phyloP scores from a whole-genome alignment of 768 basidiomycete genomes.

The Fomitopsis pulvina region DNA sequence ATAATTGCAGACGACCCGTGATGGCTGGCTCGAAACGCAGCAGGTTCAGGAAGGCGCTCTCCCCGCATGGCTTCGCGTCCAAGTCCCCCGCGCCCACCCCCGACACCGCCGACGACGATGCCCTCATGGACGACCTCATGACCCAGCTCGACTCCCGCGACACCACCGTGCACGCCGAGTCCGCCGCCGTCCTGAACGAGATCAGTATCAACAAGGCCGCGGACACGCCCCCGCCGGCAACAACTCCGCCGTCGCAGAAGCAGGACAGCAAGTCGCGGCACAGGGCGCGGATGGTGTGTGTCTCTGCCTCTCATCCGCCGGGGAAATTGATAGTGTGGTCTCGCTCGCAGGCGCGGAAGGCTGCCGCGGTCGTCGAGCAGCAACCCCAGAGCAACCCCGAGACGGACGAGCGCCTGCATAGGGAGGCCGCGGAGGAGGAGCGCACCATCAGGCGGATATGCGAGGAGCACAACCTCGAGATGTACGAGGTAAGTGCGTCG shows the following conservation, averaged over 20 bases:
- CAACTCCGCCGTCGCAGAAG: constrained; percentile 24
- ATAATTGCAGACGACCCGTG: neutral
- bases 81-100: constrained; percentile 22
- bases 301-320: too few species aligned
- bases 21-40: constrained; percentile 34
- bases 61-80: constrained; percentile 18
- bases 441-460: constrained; percentile 56
- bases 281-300: constrained; percentile 61
- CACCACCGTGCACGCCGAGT: constrained; percentile 40
- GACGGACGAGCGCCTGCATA: constrained; percentile 51
- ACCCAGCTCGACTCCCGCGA: constrained; percentile 69
- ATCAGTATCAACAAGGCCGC: constrained; percentile 33
- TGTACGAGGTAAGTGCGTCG: constrained; percentile 48
- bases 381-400: constrained; percentile 47
- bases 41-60: constrained; percentile 43
- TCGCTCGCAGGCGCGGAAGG: constrained; percentile 56
- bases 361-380: constrained; percentile 52
- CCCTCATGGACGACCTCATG: constrained; percentile 69
- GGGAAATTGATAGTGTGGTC: neutral
- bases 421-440: constrained; percentile 65
- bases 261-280: constrained; percentile 56
- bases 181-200: constrained; percentile 41
- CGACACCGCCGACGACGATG: constrained; percentile 43
- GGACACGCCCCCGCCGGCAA: constrained; percentile 12
- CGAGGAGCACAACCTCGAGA: constrained; percentile 55